A percentile compares a stretch with the other conserved stretches of the same genome.
Evolutionary conservation across 2,329 filamentous ascomycete genomes (phyloP).

Genomic region (Diaporthe citri): DNA sequence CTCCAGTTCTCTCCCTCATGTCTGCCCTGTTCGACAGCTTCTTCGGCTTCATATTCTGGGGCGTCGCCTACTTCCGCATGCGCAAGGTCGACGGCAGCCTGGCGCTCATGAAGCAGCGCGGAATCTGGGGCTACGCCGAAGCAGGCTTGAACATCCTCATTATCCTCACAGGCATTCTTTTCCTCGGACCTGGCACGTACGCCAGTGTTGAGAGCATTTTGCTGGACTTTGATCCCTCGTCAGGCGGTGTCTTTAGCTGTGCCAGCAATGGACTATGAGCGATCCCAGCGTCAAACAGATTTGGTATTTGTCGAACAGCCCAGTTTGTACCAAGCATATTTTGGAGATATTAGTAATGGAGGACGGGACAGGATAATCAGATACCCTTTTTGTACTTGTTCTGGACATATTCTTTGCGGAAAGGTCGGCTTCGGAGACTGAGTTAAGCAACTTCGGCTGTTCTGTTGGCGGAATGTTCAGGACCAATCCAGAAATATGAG

Average conservation of each 20-base stretch:
- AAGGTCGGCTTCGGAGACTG: neutral
- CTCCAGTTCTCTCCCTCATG: slow-evolving; percentile 75
- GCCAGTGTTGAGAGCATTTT: slow-evolving; percentile 81
- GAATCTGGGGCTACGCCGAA: slow-evolving; percentile 64
- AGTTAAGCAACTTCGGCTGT: neutral
- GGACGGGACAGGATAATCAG: neutral
- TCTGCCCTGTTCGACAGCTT: slow-evolving; percentile 93
- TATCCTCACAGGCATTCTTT: slow-evolving; percentile 82
- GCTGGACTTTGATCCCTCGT: slow-evolving; percentile 74
- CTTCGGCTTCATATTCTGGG: slow-evolving; percentile 97
- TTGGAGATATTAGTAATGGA: neutral
- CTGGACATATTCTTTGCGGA: neutral
- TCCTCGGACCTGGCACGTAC: slow-evolving; percentile 86
- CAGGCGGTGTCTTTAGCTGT: slow-evolving; percentile 80
- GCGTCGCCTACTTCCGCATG: slow-evolving; percentile 84
- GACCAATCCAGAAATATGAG: no score
- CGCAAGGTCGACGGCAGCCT: slow-evolving; percentile 72
- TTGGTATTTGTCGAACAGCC: neutral
- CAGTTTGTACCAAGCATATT: neutral
- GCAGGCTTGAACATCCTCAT: slow-evolving; percentile 79
- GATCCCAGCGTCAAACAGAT: no score
- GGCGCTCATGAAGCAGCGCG: slow-evolving; percentile 64
- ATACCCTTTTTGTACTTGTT: slow-evolving; percentile 3
- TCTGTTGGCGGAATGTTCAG: no score
- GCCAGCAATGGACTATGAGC: slow-evolving; percentile 72